phyloP scores from a whole-genome alignment of 345 rosid genomes.

The Erysimum cheiranthoides region DNA sequence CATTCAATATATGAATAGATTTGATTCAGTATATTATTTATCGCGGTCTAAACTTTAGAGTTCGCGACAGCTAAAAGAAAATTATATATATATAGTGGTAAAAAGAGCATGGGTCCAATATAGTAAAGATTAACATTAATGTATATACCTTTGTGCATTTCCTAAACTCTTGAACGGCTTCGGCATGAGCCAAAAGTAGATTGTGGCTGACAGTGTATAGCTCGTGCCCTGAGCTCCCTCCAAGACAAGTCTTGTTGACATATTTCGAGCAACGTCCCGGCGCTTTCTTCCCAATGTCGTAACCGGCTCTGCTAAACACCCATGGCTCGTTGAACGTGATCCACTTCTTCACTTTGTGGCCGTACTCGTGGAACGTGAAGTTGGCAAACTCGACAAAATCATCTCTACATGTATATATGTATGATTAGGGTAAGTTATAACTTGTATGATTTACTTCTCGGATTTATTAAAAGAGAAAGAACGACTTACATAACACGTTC shows the following conservation, averaged over 20 bases:
- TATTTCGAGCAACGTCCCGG: conserved; percentile 46
- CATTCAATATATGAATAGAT: neutral
- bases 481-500: conserved; percentile 30
- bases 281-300: conserved; percentile 37
- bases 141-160: conserved; percentile 30
- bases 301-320: conserved; percentile 35
- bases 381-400: conserved; percentile 28
- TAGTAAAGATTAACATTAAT: neutral
- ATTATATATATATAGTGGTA: too few relatives aligned
- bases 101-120: neutral
- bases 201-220: conserved; percentile 32
- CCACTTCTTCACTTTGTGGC: conserved; percentile 58
- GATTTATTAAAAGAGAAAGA: neutral
- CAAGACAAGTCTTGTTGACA: conserved; percentile 24
- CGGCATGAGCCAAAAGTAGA: conserved; percentile 39
- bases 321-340: conserved; percentile 55
- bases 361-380: conserved; percentile 36
- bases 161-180: conserved; percentile 35
- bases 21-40: neutral
- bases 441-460: neutral
- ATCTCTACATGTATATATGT: neutral
- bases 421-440: neutral
- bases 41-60: too few relatives aligned
- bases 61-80: too few relatives aligned
- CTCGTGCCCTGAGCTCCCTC: conserved; percentile 41